Conservation (phyloP, 2,329 filamentous ascomycete species). For the Stagonosporopsis chrysanthemi region DNA sequence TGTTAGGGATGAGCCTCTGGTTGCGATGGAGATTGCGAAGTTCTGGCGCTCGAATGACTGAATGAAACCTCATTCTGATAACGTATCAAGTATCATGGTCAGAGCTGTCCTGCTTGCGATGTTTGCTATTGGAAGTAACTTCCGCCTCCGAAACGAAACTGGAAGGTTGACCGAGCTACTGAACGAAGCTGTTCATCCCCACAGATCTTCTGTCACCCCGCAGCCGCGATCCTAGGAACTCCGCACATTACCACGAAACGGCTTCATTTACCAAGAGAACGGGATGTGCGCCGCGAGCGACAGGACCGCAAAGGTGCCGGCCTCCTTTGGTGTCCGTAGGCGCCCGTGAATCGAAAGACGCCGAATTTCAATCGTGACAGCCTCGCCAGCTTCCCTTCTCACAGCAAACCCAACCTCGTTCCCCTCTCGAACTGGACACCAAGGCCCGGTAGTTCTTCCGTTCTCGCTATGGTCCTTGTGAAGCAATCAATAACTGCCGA, state of each 20-base stretch:
- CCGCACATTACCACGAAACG: too few relatives aligned
- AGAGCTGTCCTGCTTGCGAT: not conserved
- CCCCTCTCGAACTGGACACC: not conserved
- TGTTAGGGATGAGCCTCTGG: conserved; percentile 2
- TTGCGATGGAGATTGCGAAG: not conserved
- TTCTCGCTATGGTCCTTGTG: not conserved
- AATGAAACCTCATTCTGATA: not conserved
- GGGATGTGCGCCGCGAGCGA: not conserved
- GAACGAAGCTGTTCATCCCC: not conserved
- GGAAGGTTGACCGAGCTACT: not conserved
- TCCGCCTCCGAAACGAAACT: not conserved
- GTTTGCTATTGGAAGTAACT: not conserved
- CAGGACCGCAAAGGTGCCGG: not conserved
- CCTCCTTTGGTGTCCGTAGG: not conserved
- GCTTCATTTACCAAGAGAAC: not conserved
- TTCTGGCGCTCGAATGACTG: not conserved
- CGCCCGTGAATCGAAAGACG: not conserved
- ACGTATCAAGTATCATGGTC: not conserved
- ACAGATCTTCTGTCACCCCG: not conserved
- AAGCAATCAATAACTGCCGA: not conserved
- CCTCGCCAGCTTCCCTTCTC: not conserved
- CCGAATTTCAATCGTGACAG: not conserved
- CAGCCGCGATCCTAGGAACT: not conserved
- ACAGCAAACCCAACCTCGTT: not conserved
- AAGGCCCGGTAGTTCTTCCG: not conserved